Evolutionary conservation across 2,329 filamentous ascomycete species (phyloP).

Genomic region (Macrophomina tecta): DNA sequence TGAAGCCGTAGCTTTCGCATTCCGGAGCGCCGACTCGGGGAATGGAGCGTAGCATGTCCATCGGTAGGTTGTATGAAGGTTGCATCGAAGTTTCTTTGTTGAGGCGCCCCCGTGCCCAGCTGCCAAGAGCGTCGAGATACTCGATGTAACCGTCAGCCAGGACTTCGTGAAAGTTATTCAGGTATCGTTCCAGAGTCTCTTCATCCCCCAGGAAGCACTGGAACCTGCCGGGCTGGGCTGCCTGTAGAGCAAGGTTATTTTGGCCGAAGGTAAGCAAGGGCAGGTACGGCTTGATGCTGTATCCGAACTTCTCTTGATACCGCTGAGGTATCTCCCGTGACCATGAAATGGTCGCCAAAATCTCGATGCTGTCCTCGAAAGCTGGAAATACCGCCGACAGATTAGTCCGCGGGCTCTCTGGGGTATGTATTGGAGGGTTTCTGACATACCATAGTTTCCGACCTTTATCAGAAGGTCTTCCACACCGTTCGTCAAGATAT

Average conservation of each 20-base stretch:
- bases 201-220: neutral
- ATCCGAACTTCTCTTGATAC: constrained; percentile 44
- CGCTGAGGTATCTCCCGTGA: constrained; percentile 38
- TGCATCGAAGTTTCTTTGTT: constrained; percentile 48
- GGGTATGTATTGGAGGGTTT: no score
- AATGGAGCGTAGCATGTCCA: constrained; percentile 51
- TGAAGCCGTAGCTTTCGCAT: constrained; percentile 48
- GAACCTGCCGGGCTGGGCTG: constrained; percentile 24
- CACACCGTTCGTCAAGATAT: neutral
- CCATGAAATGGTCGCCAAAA: constrained; percentile 45
- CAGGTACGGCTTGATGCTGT: constrained; percentile 41
- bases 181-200: constrained; percentile 23
- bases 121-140: constrained; percentile 41
- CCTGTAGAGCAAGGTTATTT: constrained; percentile 28
- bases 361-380: constrained; percentile 42
- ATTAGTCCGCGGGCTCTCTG: no score
- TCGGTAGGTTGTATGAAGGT: constrained; percentile 49
- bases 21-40: constrained; percentile 50
- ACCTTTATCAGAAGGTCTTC: neutral
- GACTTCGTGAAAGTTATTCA: constrained; percentile 35
- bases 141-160: constrained; percentile 37
- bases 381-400: constrained; percentile 44
- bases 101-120: constrained; percentile 42
- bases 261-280: constrained; percentile 38
- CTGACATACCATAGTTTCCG: neutral